phyloP scores from a whole-genome alignment of 345 rosid species.

The Eucalyptus dawsonii region DNA sequence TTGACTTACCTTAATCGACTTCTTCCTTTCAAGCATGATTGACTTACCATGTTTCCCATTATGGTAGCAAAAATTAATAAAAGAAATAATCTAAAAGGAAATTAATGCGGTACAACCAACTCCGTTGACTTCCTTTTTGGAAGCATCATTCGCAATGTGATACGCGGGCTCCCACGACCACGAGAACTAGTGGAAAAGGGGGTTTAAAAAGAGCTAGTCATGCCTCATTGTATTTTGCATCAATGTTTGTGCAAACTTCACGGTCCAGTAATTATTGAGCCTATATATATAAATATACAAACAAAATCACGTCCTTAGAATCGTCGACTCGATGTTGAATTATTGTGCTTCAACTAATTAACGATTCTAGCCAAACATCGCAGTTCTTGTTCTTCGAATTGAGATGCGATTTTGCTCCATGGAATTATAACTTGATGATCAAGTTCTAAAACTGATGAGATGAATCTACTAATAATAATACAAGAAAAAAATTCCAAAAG shows the following conservation, averaged over 20 bases:
- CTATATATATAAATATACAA: too few species aligned
- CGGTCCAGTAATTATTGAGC: background rate
- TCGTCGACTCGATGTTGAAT: background rate
- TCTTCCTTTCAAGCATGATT: background rate
- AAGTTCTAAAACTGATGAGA: background rate
- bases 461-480: background rate
- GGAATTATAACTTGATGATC: background rate
- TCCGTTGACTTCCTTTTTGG: background rate
- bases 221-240: background rate
- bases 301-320: background rate
- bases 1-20: background rate
- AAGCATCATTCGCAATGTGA: background rate
- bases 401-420: background rate
- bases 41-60: background rate
- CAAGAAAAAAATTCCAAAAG: rapidly evolving
- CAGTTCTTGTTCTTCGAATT: background rate
- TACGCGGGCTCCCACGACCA: background rate
- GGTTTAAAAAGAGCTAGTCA: background rate
- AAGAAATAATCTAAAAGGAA: background rate
- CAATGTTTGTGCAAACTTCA: background rate
- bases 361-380: background rate
- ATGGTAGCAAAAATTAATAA: background rate
- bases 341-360: background rate
- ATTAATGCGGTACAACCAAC: background rate
- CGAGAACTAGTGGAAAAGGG: background rate